Evolutionary conservation across 2,329 filamentous ascomycete genomes (phyloP).

Genomic region (Xylariaceae sp.): DNA sequence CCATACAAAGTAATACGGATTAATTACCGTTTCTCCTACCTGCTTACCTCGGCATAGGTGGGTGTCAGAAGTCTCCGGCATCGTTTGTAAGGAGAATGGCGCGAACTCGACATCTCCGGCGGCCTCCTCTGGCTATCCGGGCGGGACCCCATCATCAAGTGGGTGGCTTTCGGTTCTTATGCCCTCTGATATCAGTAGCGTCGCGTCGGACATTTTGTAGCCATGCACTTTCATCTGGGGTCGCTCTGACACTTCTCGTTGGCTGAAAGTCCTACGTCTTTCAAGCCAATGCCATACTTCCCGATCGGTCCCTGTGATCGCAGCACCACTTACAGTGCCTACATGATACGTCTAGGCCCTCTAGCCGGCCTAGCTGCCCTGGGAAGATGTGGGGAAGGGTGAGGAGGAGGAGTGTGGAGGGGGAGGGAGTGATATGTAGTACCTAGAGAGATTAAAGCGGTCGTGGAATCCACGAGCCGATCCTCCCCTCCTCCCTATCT

Average conservation of each 20-base stretch:
- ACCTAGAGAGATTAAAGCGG: not conserved
- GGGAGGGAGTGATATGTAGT: too few relatives aligned
- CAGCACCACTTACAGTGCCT: not conserved
- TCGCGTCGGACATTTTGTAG: not conserved
- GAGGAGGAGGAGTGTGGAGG: not conserved
- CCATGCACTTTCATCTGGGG: not conserved
- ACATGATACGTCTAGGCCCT: not conserved
- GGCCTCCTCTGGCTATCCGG: not conserved
- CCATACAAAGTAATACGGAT: too few relatives aligned
- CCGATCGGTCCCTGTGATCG: not conserved
- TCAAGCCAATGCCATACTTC: not conserved
- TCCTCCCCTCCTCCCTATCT: not conserved
- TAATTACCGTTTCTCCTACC: too few relatives aligned
- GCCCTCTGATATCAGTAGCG: not conserved
- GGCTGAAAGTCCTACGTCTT: not conserved
- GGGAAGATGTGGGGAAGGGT: not conserved
- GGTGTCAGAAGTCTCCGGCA: too few relatives aligned
- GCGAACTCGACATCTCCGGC: not conserved
- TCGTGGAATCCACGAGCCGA: not conserved
- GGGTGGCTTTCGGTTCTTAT: not conserved
- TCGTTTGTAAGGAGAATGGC: too few relatives aligned
- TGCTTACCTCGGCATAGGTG: too few relatives aligned
- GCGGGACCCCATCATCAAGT: not conserved
- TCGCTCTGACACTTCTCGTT: not conserved
- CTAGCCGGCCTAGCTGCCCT: not conserved